Evolutionary conservation across 1,284 basidiomycete genomes (phyloP).

Genomic region (Agaricales sp.): DNA sequence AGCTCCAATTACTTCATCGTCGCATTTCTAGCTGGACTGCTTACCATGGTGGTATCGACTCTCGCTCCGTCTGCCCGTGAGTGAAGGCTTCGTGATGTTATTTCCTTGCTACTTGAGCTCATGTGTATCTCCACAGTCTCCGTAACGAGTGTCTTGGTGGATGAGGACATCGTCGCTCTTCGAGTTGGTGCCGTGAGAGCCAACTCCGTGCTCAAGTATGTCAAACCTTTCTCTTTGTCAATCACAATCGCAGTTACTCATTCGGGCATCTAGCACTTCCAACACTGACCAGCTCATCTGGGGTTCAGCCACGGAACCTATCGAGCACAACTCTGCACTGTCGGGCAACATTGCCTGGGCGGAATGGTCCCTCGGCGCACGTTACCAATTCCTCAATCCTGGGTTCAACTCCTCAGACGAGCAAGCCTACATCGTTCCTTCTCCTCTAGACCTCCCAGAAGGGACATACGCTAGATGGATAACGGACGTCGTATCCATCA

Average conservation of each 20-base stretch:
- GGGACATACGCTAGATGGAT: conserved; percentile 17
- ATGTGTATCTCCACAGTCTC: not conserved
- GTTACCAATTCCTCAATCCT: conserved; percentile 1
- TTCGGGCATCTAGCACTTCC: not conserved
- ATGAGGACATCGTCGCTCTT: conserved; percentile 10
- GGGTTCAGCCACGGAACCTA: too few species aligned
- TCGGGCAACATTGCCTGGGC: conserved; percentile 2
- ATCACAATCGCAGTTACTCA: too few species aligned
- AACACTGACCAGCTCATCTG: not conserved
- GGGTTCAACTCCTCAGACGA: conserved; percentile 9
- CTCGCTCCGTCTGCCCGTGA: conserved; percentile 17
- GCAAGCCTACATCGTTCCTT: conserved; percentile 12
- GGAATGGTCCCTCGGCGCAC: conserved; percentile 1
- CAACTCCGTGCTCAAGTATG: conserved; percentile 1
- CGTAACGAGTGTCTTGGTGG: not conserved
- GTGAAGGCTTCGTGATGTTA: not conserved
- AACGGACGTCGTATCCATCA: conserved; percentile 17
- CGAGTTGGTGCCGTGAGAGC: not conserved
- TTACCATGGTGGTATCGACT: conserved; percentile 12
- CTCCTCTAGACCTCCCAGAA: conserved; percentile 11
- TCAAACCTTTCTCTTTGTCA: not conserved
- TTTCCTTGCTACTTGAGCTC: not conserved
- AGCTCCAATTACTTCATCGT: conserved; percentile 19
- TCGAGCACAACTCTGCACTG: not conserved
- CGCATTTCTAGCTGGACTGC: conserved; percentile 12